phyloP scores from a whole-genome alignment of 495 filamentous ascomycete genomes.

The Viridothelium virens region DNA sequence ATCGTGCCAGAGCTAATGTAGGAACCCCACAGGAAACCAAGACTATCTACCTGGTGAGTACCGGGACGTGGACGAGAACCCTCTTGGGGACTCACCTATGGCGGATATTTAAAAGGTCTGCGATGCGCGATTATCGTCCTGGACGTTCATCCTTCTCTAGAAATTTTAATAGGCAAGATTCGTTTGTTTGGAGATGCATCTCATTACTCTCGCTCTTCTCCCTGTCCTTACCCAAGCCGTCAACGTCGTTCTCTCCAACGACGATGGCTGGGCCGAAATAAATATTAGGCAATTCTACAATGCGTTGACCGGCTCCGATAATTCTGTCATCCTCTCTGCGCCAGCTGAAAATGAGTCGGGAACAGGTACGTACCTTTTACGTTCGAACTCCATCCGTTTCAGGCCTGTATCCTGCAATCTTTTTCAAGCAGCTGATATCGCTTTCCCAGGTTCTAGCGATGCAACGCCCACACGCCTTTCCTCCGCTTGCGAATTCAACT shows the following conservation, averaged over 20 bases:
- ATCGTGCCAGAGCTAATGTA: neutral
- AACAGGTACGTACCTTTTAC: constrained; percentile 37
- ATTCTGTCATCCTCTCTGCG: constrained; percentile 53
- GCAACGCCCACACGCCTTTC: constrained; percentile 39
- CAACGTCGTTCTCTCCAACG: constrained; percentile 59
- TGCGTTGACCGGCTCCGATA: constrained; percentile 44
- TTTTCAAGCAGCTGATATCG: neutral
- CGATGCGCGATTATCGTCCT: neutral
- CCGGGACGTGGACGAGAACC: neutral
- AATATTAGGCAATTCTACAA: constrained; percentile 53
- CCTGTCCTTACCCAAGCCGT: constrained; percentile 31
- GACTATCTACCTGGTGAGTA: neutral
- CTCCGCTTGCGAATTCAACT: constrained; percentile 47
- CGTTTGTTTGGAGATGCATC: neutral
- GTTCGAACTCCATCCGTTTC: constrained; percentile 5
- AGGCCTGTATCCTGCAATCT: neutral
- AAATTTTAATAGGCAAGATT: neutral
- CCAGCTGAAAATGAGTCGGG: constrained; percentile 61
- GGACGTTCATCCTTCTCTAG: neutral
- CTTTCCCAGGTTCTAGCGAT: constrained; percentile 45
- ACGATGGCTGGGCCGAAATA: constrained; percentile 65
- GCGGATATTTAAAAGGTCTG: too few relatives aligned
- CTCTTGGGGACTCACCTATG: neutral
- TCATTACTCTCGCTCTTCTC: constrained; percentile 27
- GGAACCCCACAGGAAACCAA: neutral